Evolutionary conservation across 345 rosid genomes (phyloP).

Genomic region (Turnera subulata): DNA sequence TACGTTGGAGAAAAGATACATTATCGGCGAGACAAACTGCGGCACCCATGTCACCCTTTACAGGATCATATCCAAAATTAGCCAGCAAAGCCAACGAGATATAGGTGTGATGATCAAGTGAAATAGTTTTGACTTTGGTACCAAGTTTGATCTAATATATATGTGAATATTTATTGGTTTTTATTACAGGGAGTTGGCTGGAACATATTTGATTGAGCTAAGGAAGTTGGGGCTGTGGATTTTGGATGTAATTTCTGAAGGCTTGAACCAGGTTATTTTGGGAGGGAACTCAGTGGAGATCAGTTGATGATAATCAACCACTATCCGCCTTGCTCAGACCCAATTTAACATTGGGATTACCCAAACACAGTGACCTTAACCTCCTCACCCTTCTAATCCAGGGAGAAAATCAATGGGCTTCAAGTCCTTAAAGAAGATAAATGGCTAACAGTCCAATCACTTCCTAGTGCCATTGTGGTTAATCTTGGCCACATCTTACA

Average conservation of each 20-base stretch:
- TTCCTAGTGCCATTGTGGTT: slow-evolving; percentile 30
- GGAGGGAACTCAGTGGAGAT: slow-evolving; percentile 4
- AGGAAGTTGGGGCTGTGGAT: slow-evolving; percentile 28
- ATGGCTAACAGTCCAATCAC: slow-evolving; percentile 34
- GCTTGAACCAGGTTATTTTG: slow-evolving; percentile 13
- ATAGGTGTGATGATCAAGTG: background rate
- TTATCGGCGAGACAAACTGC: slow-evolving; percentile 15
- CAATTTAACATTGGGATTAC: slow-evolving; percentile 34
- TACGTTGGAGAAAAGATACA: slow-evolving; percentile 16
- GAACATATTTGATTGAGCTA: slow-evolving; percentile 23
- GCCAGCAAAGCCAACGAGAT: slow-evolving; percentile 14
- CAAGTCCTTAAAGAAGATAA: slow-evolving; percentile 30
- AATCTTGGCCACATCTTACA: slow-evolving; percentile 26
- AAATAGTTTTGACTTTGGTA: too few species aligned
- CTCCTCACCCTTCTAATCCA: slow-evolving; percentile 31
- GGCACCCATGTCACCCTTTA: slow-evolving; percentile 20
- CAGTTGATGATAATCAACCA: slow-evolving; percentile 20
- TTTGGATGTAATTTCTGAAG: slow-evolving; percentile 31
- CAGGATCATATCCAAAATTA: slow-evolving; percentile 11
- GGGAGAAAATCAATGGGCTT: slow-evolving; percentile 30
- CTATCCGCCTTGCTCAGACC: slow-evolving; percentile 39
- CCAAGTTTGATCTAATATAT: too few species aligned
- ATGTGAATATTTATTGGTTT: too few species aligned
- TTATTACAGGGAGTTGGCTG: slow-evolving; percentile 21
- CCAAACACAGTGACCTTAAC: slow-evolving; percentile 26